These are phyloP conservation scores for Paraleonurus japonicus DNA, from an alignment of 257 asterid species.

Conservation along the genomic window DNA sequence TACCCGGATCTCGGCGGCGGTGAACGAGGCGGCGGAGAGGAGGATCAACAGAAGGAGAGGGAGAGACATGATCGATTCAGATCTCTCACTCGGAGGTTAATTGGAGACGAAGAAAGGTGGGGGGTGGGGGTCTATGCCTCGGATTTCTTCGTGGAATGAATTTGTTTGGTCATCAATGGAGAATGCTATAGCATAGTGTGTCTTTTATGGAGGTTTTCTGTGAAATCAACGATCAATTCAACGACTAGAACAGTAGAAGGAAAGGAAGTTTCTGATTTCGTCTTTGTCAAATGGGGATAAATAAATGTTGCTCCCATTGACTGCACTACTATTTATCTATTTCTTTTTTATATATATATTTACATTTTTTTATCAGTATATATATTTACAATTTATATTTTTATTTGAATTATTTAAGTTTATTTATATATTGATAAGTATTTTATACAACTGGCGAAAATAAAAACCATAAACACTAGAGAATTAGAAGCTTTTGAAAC, in stretches of 20 bases:
- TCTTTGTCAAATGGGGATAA: slow-evolving; percentile 8
- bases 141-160: neutral
- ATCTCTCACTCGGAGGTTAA: slow-evolving; percentile 25
- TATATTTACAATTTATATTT: too few relatives aligned
- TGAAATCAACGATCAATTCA: neutral
- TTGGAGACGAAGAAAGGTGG: neutral
- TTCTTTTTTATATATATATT: neutral
- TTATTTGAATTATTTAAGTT: neutral
- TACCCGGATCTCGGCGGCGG: slow-evolving; percentile 62
- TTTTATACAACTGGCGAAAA: too few relatives aligned
- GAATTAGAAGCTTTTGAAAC: neutral
- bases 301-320: neutral
- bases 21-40: slow-evolving; percentile 32
- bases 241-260: neutral
- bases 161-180: neutral
- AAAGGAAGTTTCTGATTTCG: neutral
- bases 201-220: neutral
- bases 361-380: neutral
- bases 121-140: neutral
- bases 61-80: slow-evolving; percentile 32
- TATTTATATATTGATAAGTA: too few relatives aligned
- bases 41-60: slow-evolving; percentile 37
- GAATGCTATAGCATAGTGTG: neutral
- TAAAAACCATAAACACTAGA: neutral
- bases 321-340: neutral